A percentile compares a stretch with the other conserved stretches of the same genome.
These are phyloP conservation scores for Arthrobotrys iridis DNA, from an alignment of 2,329 filamentous ascomycete genomes.

Conservation along the genomic window DNA sequence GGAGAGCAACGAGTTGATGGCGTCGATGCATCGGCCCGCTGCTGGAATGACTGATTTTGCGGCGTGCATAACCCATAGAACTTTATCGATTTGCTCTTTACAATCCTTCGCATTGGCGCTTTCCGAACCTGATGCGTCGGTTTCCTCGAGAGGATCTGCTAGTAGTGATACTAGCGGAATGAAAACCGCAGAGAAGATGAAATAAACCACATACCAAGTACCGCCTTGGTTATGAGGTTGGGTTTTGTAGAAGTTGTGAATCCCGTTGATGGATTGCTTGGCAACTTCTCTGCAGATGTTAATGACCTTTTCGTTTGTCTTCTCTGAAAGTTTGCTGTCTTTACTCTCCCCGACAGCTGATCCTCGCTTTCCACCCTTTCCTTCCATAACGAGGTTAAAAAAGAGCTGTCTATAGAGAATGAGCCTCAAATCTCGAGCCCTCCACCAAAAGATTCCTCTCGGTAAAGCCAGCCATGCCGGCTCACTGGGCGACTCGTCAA, in stretches of 20 bases:
- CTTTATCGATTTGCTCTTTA: constrained; percentile 50
- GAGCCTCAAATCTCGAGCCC: constrained; percentile 43
- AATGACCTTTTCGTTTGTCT: constrained; percentile 49
- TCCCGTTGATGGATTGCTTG: constrained; percentile 48
- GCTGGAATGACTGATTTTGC: constrained; percentile 46
- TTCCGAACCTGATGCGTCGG: constrained; percentile 34
- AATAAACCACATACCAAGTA: constrained; percentile 52
- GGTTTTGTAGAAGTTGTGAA: constrained; percentile 51
- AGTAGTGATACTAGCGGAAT: constrained; percentile 46
- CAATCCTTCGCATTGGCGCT: constrained; percentile 49
- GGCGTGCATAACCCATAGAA: constrained; percentile 51
- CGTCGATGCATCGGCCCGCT: constrained; percentile 44
- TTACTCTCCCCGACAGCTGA: constrained; percentile 31
- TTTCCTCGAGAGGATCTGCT: constrained; percentile 42
- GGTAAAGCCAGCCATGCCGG: constrained; percentile 46
- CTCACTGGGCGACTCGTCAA: constrained; percentile 52
- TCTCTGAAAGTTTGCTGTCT: constrained; percentile 40
- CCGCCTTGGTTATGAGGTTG: constrained; percentile 47
- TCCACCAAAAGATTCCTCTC: constrained; percentile 53
- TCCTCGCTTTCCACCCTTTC: constrained; percentile 26
- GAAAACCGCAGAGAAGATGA: constrained; percentile 50
- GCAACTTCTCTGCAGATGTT: constrained; percentile 50
- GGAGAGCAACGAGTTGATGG: constrained; percentile 46
- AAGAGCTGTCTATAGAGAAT: constrained; percentile 51
- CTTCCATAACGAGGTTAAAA: constrained; percentile 51